These are phyloP conservation scores for Aspergillus sclerotioniger DNA, from an alignment of 495 filamentous ascomycete genomes.

Conservation along the genomic window DNA sequence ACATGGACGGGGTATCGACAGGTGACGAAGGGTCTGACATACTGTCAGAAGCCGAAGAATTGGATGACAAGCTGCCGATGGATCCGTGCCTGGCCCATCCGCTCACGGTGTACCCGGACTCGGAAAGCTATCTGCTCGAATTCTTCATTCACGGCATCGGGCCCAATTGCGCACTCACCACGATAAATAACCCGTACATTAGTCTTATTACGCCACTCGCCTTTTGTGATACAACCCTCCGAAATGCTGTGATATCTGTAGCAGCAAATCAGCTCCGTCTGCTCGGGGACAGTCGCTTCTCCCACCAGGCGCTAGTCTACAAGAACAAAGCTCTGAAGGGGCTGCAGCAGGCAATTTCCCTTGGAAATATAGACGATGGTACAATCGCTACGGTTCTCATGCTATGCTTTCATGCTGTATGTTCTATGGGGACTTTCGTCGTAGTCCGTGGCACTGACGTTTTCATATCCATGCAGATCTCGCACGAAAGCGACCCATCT, in stretches of 20 bases:
- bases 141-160: constrained; percentile 24
- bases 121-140: constrained; percentile 18
- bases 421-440: not conserved
- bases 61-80: not conserved
- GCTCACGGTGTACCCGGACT: constrained; percentile 8
- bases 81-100: constrained; percentile 8
- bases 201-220: constrained; percentile 17
- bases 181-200: constrained; percentile 20
- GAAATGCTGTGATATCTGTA: constrained; percentile 18
- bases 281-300: constrained; percentile 8
- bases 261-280: constrained; percentile 20
- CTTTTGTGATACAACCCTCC: constrained; percentile 9
- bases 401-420: constrained; percentile 25
- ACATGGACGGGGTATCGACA: not conserved
- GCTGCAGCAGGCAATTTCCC: constrained; percentile 12
- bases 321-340: constrained; percentile 16
- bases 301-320: constrained; percentile 8
- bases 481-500: constrained; percentile 18
- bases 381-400: constrained; percentile 20
- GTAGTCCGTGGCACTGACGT: not conserved
- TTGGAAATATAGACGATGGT: constrained; percentile 8
- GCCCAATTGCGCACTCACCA: constrained; percentile 16
- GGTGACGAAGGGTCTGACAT: not conserved
- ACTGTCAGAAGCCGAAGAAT: not conserved
- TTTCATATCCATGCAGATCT: constrained; percentile 11